Percentiles rank a stretch among this genome's conserved stretches.
These are phyloP conservation scores for Barbatosphaeria neglecta DNA, from an alignment of 495 filamentous ascomycete genomes.

Conservation along the genomic window DNA sequence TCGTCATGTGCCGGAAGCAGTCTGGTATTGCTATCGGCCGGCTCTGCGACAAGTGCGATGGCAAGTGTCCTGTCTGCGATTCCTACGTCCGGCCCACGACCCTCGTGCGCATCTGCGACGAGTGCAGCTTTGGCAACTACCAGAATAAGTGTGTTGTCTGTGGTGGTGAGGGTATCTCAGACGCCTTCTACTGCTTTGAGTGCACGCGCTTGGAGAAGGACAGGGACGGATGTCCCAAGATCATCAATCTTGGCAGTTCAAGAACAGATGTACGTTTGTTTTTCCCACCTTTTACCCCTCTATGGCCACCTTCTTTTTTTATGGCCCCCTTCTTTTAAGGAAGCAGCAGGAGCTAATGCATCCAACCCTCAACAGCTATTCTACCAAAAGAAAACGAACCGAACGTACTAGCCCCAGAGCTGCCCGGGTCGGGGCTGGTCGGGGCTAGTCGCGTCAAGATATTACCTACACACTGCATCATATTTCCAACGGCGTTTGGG, in stretches of 20 bases:
- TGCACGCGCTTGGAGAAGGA: conserved; percentile 97
- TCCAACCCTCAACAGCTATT: conserved; percentile 22
- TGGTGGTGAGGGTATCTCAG: conserved; percentile 95
- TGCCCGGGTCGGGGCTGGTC: conserved; percentile 28
- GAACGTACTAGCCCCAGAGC: conserved; percentile 29
- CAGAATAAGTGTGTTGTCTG: conserved; percentile 99
- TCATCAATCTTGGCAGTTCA: conserved; percentile 93
- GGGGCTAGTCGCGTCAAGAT: background rate
- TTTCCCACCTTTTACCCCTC: too few species aligned
- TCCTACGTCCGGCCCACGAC: conserved; percentile 97
- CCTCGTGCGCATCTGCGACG: conserved; percentile 95
- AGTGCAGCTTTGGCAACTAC: conserved; percentile 98
- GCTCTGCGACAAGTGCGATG: conserved; percentile 99
- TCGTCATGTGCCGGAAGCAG: conserved; percentile 99
- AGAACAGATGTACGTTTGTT: conserved; percentile 73
- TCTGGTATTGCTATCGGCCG: conserved; percentile 96
- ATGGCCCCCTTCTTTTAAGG: background rate
- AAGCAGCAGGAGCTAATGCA: conserved; percentile 12
- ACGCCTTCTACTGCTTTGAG: conserved; percentile 99
- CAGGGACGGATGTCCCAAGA: conserved; percentile 96
- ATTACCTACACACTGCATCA: background rate
- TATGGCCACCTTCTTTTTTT: too few species aligned
- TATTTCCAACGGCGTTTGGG: background rate
- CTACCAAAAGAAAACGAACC: conserved; percentile 45
- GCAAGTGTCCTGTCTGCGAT: conserved; percentile 98